phyloP scores from a whole-genome alignment of 345 rosid genomes.

The Citrus maxima region DNA sequence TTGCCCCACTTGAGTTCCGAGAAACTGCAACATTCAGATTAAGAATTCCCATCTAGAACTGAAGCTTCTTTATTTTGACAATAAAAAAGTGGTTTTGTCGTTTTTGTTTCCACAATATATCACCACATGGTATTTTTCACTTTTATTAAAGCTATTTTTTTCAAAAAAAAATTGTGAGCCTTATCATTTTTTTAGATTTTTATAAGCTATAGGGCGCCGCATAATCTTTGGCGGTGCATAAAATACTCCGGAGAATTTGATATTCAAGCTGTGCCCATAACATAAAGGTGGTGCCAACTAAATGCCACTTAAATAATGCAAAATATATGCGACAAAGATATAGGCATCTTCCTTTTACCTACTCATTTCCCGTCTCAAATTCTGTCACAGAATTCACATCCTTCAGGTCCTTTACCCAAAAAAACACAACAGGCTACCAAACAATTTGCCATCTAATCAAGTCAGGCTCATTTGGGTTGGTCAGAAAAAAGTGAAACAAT shows the following conservation, averaged over 20 bases:
- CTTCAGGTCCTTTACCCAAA: not conserved
- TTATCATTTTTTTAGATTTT: not conserved
- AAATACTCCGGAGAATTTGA: not conserved
- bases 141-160: not conserved
- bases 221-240: not conserved
- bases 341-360: not conserved
- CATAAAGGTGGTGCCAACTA: conserved; percentile 2
- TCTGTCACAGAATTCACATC: not conserved
- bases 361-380: conserved; percentile 1
- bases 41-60: not conserved
- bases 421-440: conserved; percentile 14
- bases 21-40: conserved; percentile 10
- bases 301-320: conserved; percentile 21
- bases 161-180: not conserved
- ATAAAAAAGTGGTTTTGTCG: not conserved
- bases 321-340: not conserved
- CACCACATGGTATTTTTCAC: too few relatives aligned
- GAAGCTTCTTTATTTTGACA: not conserved
- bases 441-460: conserved; percentile 18
- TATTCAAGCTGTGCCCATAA: conserved; percentile 8
- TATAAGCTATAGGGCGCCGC: not conserved
- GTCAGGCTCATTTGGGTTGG: conserved; percentile 1
- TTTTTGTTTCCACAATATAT: not conserved
- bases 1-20: not conserved
- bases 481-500: not conserved